Conservation (phyloP, 1,284 basidiomycete genomes). For the Cystobasidium slooffiae region DNA sequence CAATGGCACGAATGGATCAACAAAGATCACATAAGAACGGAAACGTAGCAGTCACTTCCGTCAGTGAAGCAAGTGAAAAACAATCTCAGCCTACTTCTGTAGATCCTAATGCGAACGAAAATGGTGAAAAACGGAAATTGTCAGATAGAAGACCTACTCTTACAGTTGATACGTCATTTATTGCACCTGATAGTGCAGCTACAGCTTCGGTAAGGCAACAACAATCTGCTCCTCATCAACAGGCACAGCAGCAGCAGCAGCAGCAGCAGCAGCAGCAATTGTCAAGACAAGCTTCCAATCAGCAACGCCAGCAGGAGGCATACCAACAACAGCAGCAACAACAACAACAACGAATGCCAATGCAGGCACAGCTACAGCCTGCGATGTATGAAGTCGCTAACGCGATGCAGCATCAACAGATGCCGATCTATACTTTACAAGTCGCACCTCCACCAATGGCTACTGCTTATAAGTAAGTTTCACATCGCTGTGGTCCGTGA, state of each 20-base stretch:
- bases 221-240: neutral
- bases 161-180: constrained; percentile 1
- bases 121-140: neutral
- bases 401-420: neutral
- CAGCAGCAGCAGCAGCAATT: neutral
- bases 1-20: no score
- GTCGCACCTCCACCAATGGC: neutral
- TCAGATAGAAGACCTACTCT: constrained; percentile 5
- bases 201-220: no score
- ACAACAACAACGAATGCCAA: neutral
- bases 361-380: neutral
- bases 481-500: neutral
- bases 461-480: constrained; percentile 2
- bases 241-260: neutral
- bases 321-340: neutral
- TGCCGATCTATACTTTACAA: neutral
- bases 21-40: no score
- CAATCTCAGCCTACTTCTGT: neutral
- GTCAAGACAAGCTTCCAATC: neutral
- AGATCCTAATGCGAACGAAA: neutral
- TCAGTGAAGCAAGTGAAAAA: neutral
- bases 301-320: neutral
- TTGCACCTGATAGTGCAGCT: no score
- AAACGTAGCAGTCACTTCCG: no score
- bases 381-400: neutral